Evolutionary conservation across 2,329 filamentous ascomycete genomes (phyloP).

Genomic region (Aureobasidium sp.): DNA sequence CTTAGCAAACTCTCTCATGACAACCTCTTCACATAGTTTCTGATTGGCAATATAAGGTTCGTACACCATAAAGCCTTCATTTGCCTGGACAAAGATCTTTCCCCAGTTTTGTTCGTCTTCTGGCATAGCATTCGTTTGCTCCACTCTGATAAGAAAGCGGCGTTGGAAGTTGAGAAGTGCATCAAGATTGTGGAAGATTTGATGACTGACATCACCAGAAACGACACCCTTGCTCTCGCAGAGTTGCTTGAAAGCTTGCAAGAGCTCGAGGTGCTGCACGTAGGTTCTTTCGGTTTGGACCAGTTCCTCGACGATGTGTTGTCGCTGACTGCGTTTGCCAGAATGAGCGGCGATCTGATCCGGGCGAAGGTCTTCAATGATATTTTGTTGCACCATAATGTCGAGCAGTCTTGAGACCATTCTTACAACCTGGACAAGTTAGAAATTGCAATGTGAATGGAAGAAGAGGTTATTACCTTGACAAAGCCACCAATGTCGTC

Average conservation of each 20-base stretch:
- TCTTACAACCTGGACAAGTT: constrained; percentile 59
- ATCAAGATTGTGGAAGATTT: constrained; percentile 95
- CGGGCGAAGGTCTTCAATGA: constrained; percentile 50
- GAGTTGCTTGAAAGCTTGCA: constrained; percentile 85
- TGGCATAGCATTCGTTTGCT: constrained; percentile 84
- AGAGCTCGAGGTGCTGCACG: constrained; percentile 88
- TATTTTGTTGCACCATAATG: constrained; percentile 67
- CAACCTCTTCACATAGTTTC: constrained; percentile 78
- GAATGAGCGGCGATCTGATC: constrained; percentile 42
- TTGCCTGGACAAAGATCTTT: constrained; percentile 75
- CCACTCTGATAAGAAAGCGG: constrained; percentile 87
- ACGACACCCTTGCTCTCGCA: constrained; percentile 82
- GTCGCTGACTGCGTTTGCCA: constrained; percentile 61
- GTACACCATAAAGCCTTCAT: constrained; percentile 85
- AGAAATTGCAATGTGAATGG: constrained; percentile 15
- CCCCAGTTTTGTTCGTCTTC: constrained; percentile 81
- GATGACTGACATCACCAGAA: constrained; percentile 81
- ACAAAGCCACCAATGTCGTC: constrained; percentile 96
- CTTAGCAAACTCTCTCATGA: constrained; percentile 78
- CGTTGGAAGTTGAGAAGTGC: constrained; percentile 91
- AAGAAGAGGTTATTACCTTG: constrained; percentile 51
- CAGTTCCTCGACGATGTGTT: constrained; percentile 85
- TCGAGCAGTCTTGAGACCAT: constrained; percentile 91
- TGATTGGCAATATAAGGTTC: constrained; percentile 97
- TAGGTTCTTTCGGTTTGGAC: constrained; percentile 96